Percentiles rank a stretch among this genome's conserved stretches.
phyloP scores from a whole-genome alignment of 2,329 filamentous ascomycete species.

The Apiospora pterosperma region DNA sequence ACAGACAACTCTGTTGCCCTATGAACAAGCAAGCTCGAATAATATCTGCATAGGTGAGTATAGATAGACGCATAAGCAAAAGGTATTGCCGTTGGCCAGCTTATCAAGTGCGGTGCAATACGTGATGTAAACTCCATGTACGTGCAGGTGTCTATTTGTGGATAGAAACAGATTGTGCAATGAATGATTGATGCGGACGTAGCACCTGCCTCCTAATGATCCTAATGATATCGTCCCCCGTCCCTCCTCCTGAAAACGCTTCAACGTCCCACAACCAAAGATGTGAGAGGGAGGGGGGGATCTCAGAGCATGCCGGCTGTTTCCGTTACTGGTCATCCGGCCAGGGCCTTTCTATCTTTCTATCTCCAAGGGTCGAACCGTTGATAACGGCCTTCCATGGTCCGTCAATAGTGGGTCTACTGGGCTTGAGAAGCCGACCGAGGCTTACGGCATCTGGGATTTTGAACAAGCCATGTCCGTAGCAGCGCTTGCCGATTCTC shows the following conservation, averaged over 20 bases:
- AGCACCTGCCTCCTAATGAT: not conserved
- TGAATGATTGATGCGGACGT: not conserved
- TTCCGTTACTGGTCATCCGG: not conserved
- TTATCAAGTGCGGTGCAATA: too few relatives aligned
- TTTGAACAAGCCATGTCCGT: not conserved
- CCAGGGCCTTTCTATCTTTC: not conserved
- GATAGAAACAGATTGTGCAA: not conserved
- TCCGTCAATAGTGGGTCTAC: not conserved
- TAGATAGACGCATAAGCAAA: not conserved
- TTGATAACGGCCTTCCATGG: not conserved
- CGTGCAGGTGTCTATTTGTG: not conserved
- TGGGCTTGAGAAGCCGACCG: not conserved
- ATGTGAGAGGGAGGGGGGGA: not conserved
- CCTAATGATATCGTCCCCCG: not conserved
- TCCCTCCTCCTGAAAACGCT: not conserved
- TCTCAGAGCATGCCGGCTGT: not conserved
- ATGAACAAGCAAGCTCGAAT: not conserved
- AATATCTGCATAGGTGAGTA: too few relatives aligned
- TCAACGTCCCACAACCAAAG: not conserved
- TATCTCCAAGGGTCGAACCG: not conserved
- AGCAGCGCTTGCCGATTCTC: not conserved
- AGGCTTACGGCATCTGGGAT: not conserved
- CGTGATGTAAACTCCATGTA: not conserved
- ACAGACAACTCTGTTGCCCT: not conserved
- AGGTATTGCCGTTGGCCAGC: not conserved